phyloP scores from a whole-genome alignment of 202 grass and related monocot species.

The Elaeis oleifera region DNA sequence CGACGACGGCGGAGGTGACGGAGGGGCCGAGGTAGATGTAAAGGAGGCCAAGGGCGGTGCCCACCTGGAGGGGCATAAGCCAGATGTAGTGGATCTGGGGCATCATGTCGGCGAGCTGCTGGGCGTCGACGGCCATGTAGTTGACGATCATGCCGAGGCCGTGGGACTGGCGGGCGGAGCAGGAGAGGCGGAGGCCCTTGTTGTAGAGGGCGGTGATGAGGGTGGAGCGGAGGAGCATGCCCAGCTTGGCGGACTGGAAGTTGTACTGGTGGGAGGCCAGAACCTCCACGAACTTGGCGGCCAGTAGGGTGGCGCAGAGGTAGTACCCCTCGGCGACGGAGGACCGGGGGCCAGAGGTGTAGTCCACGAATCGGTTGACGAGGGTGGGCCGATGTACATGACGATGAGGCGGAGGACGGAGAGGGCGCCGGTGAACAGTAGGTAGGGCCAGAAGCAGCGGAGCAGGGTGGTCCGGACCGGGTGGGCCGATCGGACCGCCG shows the following conservation, averaged over 20 bases:
- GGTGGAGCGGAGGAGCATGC: slow-evolving; percentile 76
- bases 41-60: slow-evolving; percentile 54
- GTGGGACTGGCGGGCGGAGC: slow-evolving; percentile 61
- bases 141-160: slow-evolving; percentile 94
- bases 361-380: slow-evolving; percentile 82
- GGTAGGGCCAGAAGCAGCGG: slow-evolving; percentile 56
- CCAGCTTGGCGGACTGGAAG: slow-evolving; percentile 96
- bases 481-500: slow-evolving; percentile 32
- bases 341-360: slow-evolving; percentile 18
- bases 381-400: slow-evolving; percentile 80
- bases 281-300: slow-evolving; percentile 63
- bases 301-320: slow-evolving; percentile 56
- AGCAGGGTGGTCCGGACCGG: slow-evolving; percentile 59
- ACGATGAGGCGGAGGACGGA: slow-evolving; percentile 49
- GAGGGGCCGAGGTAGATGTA: slow-evolving; percentile 75
- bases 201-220: slow-evolving; percentile 79
- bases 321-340: slow-evolving; percentile 26
- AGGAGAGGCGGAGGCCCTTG: slow-evolving; percentile 71
- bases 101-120: slow-evolving; percentile 99
- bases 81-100: slow-evolving; percentile 90
- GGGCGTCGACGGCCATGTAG: slow-evolving; percentile 97
- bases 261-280: slow-evolving; percentile 89
- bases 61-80: slow-evolving; percentile 96
- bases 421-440: slow-evolving; percentile 56
- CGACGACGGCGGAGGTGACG: slow-evolving; percentile 64